Evolutionary conservation across 75 land plant species (phyloP), one percentile per base, ranked within the genome.

Genomic region (Isoetes taiwanensis): DNA sequence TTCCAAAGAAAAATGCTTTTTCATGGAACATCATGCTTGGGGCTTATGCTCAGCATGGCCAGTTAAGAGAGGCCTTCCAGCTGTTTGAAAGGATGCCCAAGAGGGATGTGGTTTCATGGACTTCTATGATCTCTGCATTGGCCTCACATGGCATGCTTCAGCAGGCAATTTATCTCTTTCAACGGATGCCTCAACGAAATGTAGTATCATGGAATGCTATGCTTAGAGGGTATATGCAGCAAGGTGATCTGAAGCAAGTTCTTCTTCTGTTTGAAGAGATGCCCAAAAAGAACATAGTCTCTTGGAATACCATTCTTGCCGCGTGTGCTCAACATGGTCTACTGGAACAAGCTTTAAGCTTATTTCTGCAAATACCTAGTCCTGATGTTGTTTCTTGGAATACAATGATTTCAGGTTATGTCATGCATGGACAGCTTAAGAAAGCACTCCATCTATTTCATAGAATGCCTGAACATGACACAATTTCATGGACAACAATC

Each of bases 221-320:
- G 69, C 55, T 72, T 25, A 53, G 12, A 41, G 75, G 69, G 1
- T 56, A 29, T 34, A 60, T 57, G 1, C 64, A 43, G 10, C 53
- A 72, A 0, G 59, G 71, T 3, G 29, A 60, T 27, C 35, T 84
- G 56, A 57, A 75, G 0, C 58, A 60, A 38, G 64, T 69, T 2
- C 5, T 72, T 3, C 30, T 19, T 5, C 42, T 72, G 1, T 72
- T 63, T 29, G 27, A 26, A 8, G 40, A 61, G 1, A 65, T 72
- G 75, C 67, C 34, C 5, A 68, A 72, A 8, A 75, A 69, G 64
- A 72, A 78, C 70, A 73, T 78, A 34, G 72, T 80, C 34, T 77
- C 88, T 32, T 84, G 88, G 88, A 84, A 80, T n/a, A 25, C 76
- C 0, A 55, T 70, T 32, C 62, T 84, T 29, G 64, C 70, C 31